Evolutionary conservation across 495 filamentous ascomycete species (phyloP), one percentile per base, ranked within the genome.

Genomic region (Tuber brumale): DNA sequence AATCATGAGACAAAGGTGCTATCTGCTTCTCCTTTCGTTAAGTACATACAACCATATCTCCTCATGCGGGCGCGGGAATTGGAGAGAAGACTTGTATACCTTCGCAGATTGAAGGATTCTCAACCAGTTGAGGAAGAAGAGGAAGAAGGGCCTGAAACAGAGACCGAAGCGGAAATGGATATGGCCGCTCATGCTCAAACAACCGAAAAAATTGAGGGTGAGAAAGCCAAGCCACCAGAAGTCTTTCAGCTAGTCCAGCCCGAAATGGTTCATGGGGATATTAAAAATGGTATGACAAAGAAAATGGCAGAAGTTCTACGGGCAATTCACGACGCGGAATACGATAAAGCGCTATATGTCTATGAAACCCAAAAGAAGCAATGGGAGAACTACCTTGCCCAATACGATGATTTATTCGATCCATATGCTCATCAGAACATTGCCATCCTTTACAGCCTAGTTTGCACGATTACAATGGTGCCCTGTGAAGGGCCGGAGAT

Each of bases 11-110:
- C 94, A 3, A 95, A 92, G 80, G 90, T 99, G 71, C 85, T 99
- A n/a, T 98, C 96, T 12, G 92, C 94, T 1, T 98, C 96, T 1
- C 96, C 96, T 6, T 98, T 97, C 80, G 96, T 98, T 69, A 94
- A 92, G 83, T 98, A 97, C 81, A 91, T 92, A 81, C 92, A 94
- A 81, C 96, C 96, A 2, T 97, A 97, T 84, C 88, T 97, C 19
- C 87, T 99, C 27, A 96, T 94, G 89, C 91, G 91, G 73, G 92
- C 94, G 70, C 90, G 96, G 72, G 95, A 97, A 83, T 91, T 97
- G 83, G 96, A 98, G 83, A 88, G 92, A 75, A 90, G 90, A 72
- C 83, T 98, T 23, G 87, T 89, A 1, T 93, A 95, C 82, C 87
- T 97, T 42, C 93, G 92, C 83, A 86, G 90, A 70, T 86, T 97